Evolutionary conservation across 2,329 filamentous ascomycete genomes (phyloP), one percentile per base, ranked within the genome.

Genomic region (Fusarium coffeatum): DNA sequence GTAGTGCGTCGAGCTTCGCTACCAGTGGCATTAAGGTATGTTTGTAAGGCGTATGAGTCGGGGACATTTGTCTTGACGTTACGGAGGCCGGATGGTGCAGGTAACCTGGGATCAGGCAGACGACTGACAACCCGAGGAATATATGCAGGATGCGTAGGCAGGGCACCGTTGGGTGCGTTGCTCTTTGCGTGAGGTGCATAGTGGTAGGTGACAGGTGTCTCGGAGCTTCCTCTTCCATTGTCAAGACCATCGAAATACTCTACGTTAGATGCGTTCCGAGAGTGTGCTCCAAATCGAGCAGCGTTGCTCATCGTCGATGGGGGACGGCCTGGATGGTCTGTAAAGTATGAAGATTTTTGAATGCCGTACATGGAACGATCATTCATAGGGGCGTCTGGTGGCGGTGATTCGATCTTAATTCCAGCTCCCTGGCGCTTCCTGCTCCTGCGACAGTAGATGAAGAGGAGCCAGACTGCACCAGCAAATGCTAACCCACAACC

Each of bases 391-490:
- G 46, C 28, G 7, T 49, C 46, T 2, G 46, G 46, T 22, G 46
- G 28, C 4, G 46, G 46, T 20, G 45, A 47, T 18, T 25, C 23
- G 18, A 72, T 72, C 37, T 72, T 71, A 8, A 71, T 56, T 2
- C 25, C 65, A n/a, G 23, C 57, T 20, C 22, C 54, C 6, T 8
- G 20, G 0, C 61, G 57, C 1, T 15, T 0, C 9, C 65, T 65
- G 8, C 5, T 47, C 18, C 79, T 80, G 10, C 83, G 81, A 70
- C 83, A 85, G 76, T 88, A 83, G 2, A 87, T 65, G 54, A 80
- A 70, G 53, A 88, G 83, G 2, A 89, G 78, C 4, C 75, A 80
- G 1, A 78, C 67, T 4, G 80, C 81, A 1, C 83, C 79, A 8
- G 85, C 34, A 5, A 88, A 74, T 3, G 83, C 72, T 0, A 85